A percentile compares a stretch with the other conserved stretches of the same genome.
Conservation (phyloP, 371 early-diverging fungal species). For the Saksenaea oblongispora region DNA sequence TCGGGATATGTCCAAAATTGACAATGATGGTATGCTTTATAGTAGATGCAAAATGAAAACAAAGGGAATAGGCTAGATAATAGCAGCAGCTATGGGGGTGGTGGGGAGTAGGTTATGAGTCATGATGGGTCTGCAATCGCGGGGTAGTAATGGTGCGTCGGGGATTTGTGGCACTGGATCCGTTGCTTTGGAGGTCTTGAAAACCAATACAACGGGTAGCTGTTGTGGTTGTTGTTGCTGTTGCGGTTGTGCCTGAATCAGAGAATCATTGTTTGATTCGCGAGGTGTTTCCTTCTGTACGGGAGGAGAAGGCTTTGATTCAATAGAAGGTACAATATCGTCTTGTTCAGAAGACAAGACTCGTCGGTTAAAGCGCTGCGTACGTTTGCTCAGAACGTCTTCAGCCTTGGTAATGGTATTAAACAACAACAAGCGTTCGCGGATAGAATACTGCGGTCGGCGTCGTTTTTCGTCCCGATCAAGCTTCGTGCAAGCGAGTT, state of each 20-base stretch:
- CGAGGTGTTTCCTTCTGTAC: neutral
- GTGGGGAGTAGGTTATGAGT: neutral
- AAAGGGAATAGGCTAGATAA: neutral
- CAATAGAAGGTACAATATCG: constrained; percentile 3
- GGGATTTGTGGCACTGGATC: neutral
- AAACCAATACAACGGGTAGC: neutral
- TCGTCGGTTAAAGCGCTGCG: constrained; percentile 43
- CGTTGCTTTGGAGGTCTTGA: neutral
- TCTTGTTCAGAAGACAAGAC: constrained; percentile 50
- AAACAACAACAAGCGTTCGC: constrained; percentile 41
- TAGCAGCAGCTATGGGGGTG: neutral
- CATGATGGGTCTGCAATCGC: constrained; percentile 2
- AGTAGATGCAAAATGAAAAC: neutral
- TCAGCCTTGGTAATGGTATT: constrained; percentile 46
- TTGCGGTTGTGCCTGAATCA: neutral
- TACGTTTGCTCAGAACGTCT: constrained; percentile 37
- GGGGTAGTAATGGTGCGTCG: neutral
- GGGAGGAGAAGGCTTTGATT: neutral
- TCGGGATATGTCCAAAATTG: neutral
- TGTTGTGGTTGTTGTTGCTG: neutral
- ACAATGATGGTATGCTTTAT: constrained; percentile 3
- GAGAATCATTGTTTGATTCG: neutral
- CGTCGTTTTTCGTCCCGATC: constrained; percentile 45
- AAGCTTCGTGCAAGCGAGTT: constrained; percentile 41
- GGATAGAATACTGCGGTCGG: constrained; percentile 37